These are phyloP conservation scores for Diutina siamensis DNA, from an alignment of 1,139 yeast species.

Conservation along the genomic window DNA sequence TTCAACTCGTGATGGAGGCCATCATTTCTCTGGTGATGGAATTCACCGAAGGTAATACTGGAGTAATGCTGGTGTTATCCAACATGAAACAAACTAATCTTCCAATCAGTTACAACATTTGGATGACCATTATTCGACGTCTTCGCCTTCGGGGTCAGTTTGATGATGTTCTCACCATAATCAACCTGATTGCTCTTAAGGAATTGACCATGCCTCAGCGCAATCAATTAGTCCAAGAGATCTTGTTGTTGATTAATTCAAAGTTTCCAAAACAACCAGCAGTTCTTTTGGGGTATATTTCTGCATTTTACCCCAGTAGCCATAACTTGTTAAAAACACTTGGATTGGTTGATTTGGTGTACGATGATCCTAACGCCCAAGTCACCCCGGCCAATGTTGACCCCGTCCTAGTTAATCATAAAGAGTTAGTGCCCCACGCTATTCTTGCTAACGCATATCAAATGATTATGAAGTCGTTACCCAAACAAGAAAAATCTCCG, in stretches of 20 bases:
- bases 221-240: slow-evolving; percentile 17
- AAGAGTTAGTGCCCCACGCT: slow-evolving; percentile 15
- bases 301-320: slow-evolving; percentile 15
- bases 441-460: slow-evolving; percentile 14
- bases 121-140: slow-evolving; percentile 18
- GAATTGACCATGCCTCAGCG: slow-evolving; percentile 14
- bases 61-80: slow-evolving; percentile 14
- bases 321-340: slow-evolving; percentile 8
- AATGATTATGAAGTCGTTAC: slow-evolving; percentile 13
- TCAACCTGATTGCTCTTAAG: slow-evolving; percentile 22
- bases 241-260: slow-evolving; percentile 20
- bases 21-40: slow-evolving; percentile 25
- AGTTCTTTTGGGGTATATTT: slow-evolving; percentile 27
- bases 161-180: slow-evolving; percentile 26
- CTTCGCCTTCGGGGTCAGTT: slow-evolving; percentile 19
- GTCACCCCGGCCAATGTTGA: slow-evolving; percentile 3
- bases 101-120: slow-evolving; percentile 16
- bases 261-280: slow-evolving; percentile 25
- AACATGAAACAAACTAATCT: slow-evolving; percentile 23
- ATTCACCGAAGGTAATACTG: not conserved
- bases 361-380: slow-evolving; percentile 11
- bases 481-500: slow-evolving; percentile 10
- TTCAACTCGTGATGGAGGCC: slow-evolving; percentile 19
- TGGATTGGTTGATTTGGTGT: slow-evolving; percentile 9
- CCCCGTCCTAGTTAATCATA: slow-evolving; percentile 4